phyloP scores from a whole-genome alignment of 2,329 filamentous ascomycete species.

The Tolypocladium ovalisporum region DNA sequence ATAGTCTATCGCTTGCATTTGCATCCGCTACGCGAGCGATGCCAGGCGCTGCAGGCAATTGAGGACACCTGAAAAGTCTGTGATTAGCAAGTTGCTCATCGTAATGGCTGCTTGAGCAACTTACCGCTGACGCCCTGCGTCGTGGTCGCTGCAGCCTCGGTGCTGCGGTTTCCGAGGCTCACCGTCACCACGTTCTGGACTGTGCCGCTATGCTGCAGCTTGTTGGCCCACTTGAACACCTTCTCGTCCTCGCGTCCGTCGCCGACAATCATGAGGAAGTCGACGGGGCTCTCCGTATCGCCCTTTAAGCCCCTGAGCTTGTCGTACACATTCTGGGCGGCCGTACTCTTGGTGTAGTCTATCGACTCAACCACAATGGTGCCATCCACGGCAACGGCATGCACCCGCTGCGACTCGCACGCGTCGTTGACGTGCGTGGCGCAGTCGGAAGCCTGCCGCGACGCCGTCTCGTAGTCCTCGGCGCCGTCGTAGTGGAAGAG shows the following conservation, averaged over 20 bases:
- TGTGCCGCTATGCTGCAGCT: constrained; percentile 45
- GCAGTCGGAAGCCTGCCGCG: constrained; percentile 76
- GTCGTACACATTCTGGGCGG: constrained; percentile 63
- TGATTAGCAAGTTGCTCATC: not conserved
- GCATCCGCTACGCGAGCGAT: constrained; percentile 10
- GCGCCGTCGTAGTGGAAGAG: constrained; percentile 84
- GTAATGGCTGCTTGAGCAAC: constrained; percentile 12
- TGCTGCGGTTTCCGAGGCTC: constrained; percentile 77
- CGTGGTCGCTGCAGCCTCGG: constrained; percentile 73
- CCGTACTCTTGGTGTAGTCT: constrained; percentile 80
- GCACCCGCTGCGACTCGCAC: constrained; percentile 72
- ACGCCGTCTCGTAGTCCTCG: constrained; percentile 64
- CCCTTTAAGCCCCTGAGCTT: constrained; percentile 21
- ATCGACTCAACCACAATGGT: constrained; percentile 76
- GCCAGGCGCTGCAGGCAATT: constrained; percentile 31
- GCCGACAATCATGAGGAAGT: constrained; percentile 83
- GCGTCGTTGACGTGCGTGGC: constrained; percentile 93
- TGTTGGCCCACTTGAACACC: constrained; percentile 90
- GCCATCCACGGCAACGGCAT: constrained; percentile 70
- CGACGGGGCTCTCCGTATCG: constrained; percentile 36
- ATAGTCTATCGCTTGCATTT: not conserved
- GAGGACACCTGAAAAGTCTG: constrained; percentile 23
- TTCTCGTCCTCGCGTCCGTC: constrained; percentile 90
- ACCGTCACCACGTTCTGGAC: constrained; percentile 71
- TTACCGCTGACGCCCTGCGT: constrained; percentile 86